phyloP scores from a whole-genome alignment of 805 yeast genomes.

The Starmerella kuoi region DNA sequence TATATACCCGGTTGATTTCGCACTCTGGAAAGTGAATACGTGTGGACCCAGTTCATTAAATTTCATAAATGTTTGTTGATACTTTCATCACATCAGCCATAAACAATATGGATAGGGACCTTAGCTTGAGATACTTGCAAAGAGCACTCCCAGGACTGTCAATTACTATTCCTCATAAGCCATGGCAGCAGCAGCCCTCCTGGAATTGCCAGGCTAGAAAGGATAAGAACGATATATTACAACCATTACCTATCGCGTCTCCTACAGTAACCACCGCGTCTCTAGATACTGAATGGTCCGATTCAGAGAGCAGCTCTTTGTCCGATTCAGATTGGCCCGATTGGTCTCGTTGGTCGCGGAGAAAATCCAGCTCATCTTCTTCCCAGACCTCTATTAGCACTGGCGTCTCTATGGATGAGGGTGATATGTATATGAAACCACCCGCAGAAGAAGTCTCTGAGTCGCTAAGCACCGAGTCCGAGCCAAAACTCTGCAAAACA shows the following conservation, averaged over 20 bases:
- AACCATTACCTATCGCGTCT: no score
- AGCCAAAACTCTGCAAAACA: not conserved
- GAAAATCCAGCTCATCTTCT: not conserved
- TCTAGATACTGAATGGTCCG: not conserved
- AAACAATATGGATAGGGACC: not conserved
- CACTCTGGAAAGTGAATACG: no score
- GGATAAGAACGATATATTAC: no score
- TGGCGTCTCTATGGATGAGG: not conserved
- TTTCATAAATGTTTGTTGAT: not conserved
- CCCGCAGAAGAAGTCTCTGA: no score
- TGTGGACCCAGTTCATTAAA: no score
- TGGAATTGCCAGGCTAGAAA: no score
- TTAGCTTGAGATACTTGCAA: not conserved
- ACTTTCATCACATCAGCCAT: not conserved
- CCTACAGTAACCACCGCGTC: no score
- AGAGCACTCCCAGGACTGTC: constrained; percentile 1
- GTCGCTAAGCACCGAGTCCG: no score
- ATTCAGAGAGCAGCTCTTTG: not conserved
- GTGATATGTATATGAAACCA: no score
- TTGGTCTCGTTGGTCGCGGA: constrained; percentile 7
- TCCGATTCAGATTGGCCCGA: constrained; percentile 9
- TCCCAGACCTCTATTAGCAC: not conserved
- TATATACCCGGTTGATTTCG: no score
- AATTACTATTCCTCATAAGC: no score
- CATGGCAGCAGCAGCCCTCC: no score